Evolutionary conservation across 768 basidiomycete species (phyloP).

Genomic region (Macrolepiota dolichaula): DNA sequence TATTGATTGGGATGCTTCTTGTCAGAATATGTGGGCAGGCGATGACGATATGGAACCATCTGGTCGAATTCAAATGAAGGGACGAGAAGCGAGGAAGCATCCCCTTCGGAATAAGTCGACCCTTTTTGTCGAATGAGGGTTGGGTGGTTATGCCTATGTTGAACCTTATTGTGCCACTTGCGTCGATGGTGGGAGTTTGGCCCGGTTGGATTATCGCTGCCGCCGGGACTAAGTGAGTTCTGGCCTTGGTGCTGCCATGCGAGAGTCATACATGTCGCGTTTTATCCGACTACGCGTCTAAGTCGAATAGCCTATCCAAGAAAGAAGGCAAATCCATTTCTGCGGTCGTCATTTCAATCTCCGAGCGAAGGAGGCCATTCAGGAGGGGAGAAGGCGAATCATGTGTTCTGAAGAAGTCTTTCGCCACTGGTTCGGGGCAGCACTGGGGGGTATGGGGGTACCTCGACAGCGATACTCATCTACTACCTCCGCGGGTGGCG

Average conservation of each 20-base stretch:
- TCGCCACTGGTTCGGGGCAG: not conserved
- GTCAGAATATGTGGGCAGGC: not conserved
- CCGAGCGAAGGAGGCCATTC: not conserved
- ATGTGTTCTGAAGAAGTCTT: not conserved
- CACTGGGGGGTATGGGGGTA: not conserved
- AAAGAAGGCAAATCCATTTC: not conserved
- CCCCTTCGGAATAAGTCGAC: constrained; percentile 4
- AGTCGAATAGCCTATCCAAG: constrained; percentile 4
- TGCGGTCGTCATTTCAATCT: not conserved
- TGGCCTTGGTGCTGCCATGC: not conserved
- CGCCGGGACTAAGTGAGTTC: not conserved
- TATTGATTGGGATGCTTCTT: constrained; percentile 3
- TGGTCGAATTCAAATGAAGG: not conserved
- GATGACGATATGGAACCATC: not conserved
- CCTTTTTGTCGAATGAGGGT: not conserved
- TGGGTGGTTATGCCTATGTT: not conserved
- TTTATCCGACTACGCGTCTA: constrained; percentile 2
- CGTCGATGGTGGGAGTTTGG: not conserved
- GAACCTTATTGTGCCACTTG: not conserved
- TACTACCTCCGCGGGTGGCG: not conserved
- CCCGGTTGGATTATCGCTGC: not conserved
- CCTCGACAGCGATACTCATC: not conserved
- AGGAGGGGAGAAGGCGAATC: not conserved
- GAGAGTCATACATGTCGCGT: not conserved
- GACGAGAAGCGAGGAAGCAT: not conserved